Evolutionary conservation across 2,329 filamentous ascomycete genomes (phyloP).

Genomic region (Trichoderma oligosporum): DNA sequence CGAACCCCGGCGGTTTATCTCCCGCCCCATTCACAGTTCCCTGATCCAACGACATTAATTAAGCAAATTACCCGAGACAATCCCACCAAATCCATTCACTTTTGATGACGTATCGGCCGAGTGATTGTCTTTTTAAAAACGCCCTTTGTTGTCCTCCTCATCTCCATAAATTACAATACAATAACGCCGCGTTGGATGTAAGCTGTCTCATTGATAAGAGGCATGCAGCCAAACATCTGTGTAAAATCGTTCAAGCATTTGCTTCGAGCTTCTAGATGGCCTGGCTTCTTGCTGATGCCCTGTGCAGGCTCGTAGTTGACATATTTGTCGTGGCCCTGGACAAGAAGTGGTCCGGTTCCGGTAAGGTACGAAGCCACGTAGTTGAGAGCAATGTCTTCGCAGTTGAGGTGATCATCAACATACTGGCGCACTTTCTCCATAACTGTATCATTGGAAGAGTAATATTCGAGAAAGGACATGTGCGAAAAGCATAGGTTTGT

Average conservation of each 20-base stretch:
- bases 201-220: conserved; percentile 33
- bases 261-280: conserved; percentile 34
- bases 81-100: background rate
- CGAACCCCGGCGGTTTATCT: too few species aligned
- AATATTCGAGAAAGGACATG: conserved; percentile 38
- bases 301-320: conserved; percentile 31
- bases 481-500: conserved; percentile 39
- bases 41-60: conserved; percentile 5
- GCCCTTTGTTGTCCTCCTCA: background rate
- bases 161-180: conserved; percentile 23
- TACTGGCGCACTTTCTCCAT: conserved; percentile 34
- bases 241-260: conserved; percentile 36
- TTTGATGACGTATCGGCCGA: background rate
- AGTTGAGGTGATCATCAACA: conserved; percentile 39
- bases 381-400: conserved; percentile 41
- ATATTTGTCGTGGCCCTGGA: conserved; percentile 33
- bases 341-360: conserved; percentile 34
- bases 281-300: conserved; percentile 34
- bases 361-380: conserved; percentile 35
- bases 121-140: background rate
- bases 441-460: conserved; percentile 34
- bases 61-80: conserved; percentile 4
- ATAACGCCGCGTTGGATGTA: conserved; percentile 34
- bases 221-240: conserved; percentile 35
- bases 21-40: conserved; percentile 2